Percentiles rank a stretch among this genome's conserved stretches.
These are phyloP conservation scores for Candida stauntonica DNA, from an alignment of 805 yeast species.

Conservation along the genomic window DNA sequence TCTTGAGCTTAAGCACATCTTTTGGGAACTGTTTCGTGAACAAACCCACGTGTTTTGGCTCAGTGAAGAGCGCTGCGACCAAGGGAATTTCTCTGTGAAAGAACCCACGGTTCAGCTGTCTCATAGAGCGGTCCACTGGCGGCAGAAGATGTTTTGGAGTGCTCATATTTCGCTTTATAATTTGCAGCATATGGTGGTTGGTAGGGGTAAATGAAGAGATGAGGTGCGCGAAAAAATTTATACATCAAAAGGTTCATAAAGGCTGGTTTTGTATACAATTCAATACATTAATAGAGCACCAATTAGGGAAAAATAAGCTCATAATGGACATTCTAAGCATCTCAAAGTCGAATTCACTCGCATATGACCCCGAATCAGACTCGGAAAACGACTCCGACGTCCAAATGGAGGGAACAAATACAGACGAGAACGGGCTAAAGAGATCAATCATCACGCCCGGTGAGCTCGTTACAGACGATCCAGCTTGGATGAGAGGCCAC, in stretches of 20 bases:
- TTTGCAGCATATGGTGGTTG: background rate
- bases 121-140: constrained; percentile 67
- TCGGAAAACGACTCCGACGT: constrained; percentile 36
- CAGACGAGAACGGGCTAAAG: constrained; percentile 28
- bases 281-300: too few relatives aligned
- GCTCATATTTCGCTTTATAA: constrained; percentile 2
- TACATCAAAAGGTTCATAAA: background rate
- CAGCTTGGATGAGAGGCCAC: constrained; percentile 98
- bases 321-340: constrained; percentile 19
- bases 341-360: constrained; percentile 16
- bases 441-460: constrained; percentile 82
- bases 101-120: constrained; percentile 56
- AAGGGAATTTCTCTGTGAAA: constrained; percentile 56
- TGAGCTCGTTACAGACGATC: constrained; percentile 91
- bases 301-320: background rate
- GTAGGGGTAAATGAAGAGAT: background rate
- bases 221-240: background rate
- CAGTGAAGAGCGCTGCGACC: constrained; percentile 64
- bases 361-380: constrained; percentile 24
- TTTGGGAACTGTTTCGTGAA: constrained; percentile 55
- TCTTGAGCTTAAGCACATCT: constrained; percentile 67
- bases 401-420: constrained; percentile 11
- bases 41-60: constrained; percentile 44
- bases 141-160: constrained; percentile 36
- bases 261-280: background rate